Percentiles rank a stretch among this genome's conserved stretches.
phyloP scores from a whole-genome alignment of 2,329 filamentous ascomycete genomes.

The Nothophaeocryptopus gaeumannii region DNA sequence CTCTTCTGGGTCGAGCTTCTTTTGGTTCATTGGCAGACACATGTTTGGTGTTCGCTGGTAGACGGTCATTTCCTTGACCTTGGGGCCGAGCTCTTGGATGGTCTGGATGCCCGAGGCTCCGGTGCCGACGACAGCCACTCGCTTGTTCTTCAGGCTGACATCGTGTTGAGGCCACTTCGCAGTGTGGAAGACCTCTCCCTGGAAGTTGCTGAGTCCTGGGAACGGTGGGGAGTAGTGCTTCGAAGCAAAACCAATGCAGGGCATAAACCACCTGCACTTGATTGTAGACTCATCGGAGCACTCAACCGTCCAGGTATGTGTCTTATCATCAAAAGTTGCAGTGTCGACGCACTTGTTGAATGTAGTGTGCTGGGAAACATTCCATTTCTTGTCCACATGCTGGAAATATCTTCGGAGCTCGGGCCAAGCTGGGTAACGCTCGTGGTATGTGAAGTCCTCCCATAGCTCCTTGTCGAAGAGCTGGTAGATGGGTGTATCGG shows the following conservation, averaged over 20 bases:
- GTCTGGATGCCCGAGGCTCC: slow-evolving; percentile 64
- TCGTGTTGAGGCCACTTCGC: slow-evolving; percentile 55
- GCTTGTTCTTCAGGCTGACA: slow-evolving; percentile 56
- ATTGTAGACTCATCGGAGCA: slow-evolving; percentile 53
- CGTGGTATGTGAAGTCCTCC: slow-evolving; percentile 55
- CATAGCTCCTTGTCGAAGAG: slow-evolving; percentile 30
- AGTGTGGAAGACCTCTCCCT: slow-evolving; percentile 53
- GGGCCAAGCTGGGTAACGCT: slow-evolving; percentile 31
- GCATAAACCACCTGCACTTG: slow-evolving; percentile 52
- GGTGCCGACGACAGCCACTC: slow-evolving; percentile 61
- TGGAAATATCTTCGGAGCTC: slow-evolving; percentile 60
- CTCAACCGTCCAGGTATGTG: slow-evolving; percentile 51
- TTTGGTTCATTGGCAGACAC: slow-evolving; percentile 59
- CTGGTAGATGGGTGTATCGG: slow-evolving; percentile 35
- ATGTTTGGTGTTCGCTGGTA: slow-evolving; percentile 57
- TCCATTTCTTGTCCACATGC: slow-evolving; percentile 55
- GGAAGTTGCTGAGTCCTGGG: slow-evolving; percentile 59
- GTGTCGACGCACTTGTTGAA: slow-evolving; percentile 57
- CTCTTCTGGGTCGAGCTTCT: slow-evolving; percentile 40
- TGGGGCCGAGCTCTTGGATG: slow-evolving; percentile 57
- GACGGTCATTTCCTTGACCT: slow-evolving; percentile 53
- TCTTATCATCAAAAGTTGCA: slow-evolving; percentile 51
- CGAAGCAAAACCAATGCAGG: slow-evolving; percentile 58
- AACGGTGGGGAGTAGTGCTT: slow-evolving; percentile 60
- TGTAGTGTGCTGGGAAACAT: slow-evolving; percentile 54